These are phyloP conservation scores for Chaetomiaceae sp. DNA, from an alignment of 2,329 filamentous ascomycete species.

Conservation along the genomic window DNA sequence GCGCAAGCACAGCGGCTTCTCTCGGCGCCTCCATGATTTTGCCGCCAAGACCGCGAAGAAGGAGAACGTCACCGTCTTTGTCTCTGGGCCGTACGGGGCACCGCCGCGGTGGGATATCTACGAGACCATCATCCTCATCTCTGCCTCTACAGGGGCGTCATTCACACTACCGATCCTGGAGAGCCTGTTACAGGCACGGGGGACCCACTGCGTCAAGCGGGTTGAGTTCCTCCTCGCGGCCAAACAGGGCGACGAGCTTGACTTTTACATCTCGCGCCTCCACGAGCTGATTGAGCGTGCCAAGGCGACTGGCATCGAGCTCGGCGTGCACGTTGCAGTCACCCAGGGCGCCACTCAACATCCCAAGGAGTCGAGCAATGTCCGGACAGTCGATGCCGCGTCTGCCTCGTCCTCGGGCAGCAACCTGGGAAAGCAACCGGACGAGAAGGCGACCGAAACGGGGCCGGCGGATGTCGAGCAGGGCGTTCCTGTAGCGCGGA, in stretches of 20 bases:
- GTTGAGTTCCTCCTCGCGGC: slow-evolving; percentile 52
- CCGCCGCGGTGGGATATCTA: slow-evolving; percentile 55
- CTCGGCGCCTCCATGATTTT: slow-evolving; percentile 46
- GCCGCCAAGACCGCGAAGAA: slow-evolving; percentile 37
- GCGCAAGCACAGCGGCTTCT: slow-evolving; percentile 54
- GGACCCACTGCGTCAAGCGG: slow-evolving; percentile 45
- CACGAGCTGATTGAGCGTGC: slow-evolving; percentile 42
- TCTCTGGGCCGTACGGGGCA: slow-evolving; percentile 53
- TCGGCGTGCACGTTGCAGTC: slow-evolving; percentile 51
- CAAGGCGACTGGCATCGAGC: slow-evolving; percentile 42
- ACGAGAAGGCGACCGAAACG: slow-evolving; percentile 26
- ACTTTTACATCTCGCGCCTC: slow-evolving; percentile 50
- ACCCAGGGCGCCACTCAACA: slow-evolving; percentile 35
- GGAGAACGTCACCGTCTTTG: slow-evolving; percentile 41
- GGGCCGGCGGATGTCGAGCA: slow-evolving; percentile 29
- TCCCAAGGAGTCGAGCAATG: slow-evolving; percentile 19
- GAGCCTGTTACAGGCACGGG: slow-evolving; percentile 41
- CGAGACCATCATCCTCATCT: slow-evolving; percentile 56
- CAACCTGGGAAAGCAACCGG: slow-evolving; percentile 13
- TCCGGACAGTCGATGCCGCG: slow-evolving; percentile 17
- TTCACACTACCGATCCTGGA: slow-evolving; percentile 58
- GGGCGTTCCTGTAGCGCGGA: slow-evolving; percentile 12
- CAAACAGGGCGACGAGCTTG: slow-evolving; percentile 48
- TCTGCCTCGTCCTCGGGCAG: slow-evolving; percentile 20
- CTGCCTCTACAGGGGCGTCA: slow-evolving; percentile 59